These are phyloP conservation scores for Fusarium nematophilum DNA, from an alignment of 2,329 filamentous ascomycete species.

Conservation along the genomic window DNA sequence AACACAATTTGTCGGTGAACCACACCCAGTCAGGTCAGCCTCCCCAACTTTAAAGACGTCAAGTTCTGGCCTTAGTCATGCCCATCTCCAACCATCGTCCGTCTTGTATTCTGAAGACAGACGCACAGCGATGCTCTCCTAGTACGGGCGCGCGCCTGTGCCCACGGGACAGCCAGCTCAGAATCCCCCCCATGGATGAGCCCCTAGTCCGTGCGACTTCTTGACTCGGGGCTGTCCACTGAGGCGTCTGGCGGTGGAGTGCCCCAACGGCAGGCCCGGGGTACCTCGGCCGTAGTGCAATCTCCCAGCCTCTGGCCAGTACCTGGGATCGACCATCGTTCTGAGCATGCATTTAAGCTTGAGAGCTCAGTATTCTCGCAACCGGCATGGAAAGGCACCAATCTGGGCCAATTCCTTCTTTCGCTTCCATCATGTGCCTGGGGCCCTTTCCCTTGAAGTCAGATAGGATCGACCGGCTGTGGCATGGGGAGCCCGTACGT, in stretches of 20 bases:
- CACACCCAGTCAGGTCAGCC: slow-evolving; percentile 1
- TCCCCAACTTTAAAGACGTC: neutral
- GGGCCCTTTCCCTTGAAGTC: slow-evolving; percentile 3
- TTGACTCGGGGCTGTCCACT: slow-evolving; percentile 43
- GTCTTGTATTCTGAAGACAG: slow-evolving; percentile 6
- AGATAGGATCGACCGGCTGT: slow-evolving; percentile 25
- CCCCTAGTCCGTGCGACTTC: slow-evolving; percentile 11
- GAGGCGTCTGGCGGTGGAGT: slow-evolving; percentile 36
- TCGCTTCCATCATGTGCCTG: neutral
- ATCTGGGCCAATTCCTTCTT: slow-evolving; percentile 15
- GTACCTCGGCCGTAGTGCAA: slow-evolving; percentile 38
- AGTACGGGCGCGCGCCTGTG: slow-evolving; percentile 29
- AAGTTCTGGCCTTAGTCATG: slow-evolving; percentile 3
- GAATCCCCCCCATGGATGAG: slow-evolving; percentile 17
- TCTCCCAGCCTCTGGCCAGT: slow-evolving; percentile 41
- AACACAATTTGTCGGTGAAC: slow-evolving; percentile 24
- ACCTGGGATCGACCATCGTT: slow-evolving; percentile 26
- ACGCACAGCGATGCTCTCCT: slow-evolving; percentile 7
- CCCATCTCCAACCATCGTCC: slow-evolving; percentile 1
- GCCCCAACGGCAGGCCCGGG: slow-evolving; percentile 33
- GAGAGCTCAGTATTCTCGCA: slow-evolving; percentile 36
- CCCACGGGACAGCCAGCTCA: slow-evolving; percentile 18
- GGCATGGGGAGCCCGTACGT: neutral
- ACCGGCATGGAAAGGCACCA: slow-evolving; percentile 15
- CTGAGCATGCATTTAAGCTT: slow-evolving; percentile 31